Evolutionary conservation across 495 filamentous ascomycete genomes (phyloP).

Genomic region (Tetracladium setigerum): DNA sequence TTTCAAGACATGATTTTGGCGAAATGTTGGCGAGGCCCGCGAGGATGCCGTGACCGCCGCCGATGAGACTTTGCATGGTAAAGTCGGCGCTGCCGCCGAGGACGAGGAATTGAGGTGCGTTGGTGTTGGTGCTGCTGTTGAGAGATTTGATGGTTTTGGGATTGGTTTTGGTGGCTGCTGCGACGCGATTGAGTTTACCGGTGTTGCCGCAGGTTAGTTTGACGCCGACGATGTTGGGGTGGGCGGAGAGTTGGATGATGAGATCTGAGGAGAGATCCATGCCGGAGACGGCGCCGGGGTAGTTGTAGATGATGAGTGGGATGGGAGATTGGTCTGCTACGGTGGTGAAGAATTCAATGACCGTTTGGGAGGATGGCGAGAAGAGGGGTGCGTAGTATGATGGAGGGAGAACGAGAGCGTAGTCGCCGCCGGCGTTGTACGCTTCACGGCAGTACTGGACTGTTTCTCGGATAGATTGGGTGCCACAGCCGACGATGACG

Average conservation of each 20-base stretch:
- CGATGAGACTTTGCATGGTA: constrained; percentile 73
- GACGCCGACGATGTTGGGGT: constrained; percentile 82
- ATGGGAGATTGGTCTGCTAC: constrained; percentile 79
- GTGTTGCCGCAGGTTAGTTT: constrained; percentile 96
- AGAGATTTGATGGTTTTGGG: constrained; percentile 14
- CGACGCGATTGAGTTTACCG: constrained; percentile 79
- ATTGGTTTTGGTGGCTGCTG: constrained; percentile 48
- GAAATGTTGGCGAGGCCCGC: constrained; percentile 80
- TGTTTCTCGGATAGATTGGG: constrained; percentile 80
- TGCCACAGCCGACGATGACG: constrained; percentile 78
- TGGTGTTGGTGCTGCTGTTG: constrained; percentile 20
- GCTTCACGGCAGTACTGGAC: constrained; percentile 75
- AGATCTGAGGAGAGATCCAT: constrained; percentile 77
- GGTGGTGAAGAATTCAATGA: constrained; percentile 66
- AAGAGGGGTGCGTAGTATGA: constrained; percentile 74
- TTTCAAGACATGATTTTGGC: constrained; percentile 63
- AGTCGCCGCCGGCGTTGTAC: constrained; percentile 67
- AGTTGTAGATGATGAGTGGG: constrained; percentile 91
- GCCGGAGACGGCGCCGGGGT: constrained; percentile 72
- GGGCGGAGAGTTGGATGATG: constrained; percentile 63
- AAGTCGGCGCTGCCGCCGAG: constrained; percentile 90
- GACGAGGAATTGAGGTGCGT: constrained; percentile 52
- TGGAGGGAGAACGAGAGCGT: constrained; percentile 78
- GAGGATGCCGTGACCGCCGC: constrained; percentile 81
- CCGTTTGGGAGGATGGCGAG: constrained; percentile 52